phyloP scores from a whole-genome alignment of 2,329 filamentous ascomycete genomes.

The Paecilomyces sp. region DNA sequence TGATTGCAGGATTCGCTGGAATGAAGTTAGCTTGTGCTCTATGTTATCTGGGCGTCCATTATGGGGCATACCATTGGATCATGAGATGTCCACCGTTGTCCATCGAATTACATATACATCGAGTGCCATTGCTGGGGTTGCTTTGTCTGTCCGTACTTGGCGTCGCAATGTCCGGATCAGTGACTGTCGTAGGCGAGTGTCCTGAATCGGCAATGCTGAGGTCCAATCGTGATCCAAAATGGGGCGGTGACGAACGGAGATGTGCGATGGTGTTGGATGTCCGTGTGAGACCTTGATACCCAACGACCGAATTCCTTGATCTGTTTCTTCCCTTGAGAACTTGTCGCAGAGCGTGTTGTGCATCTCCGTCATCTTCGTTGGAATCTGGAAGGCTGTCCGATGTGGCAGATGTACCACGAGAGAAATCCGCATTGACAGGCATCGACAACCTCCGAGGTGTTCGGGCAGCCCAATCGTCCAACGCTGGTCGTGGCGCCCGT shows the following conservation, averaged over 20 bases:
- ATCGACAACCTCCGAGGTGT: conserved; percentile 28
- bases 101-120: conserved; percentile 51
- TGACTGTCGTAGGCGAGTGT: conserved; percentile 44
- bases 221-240: conserved; percentile 27
- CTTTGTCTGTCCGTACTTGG: conserved; percentile 48
- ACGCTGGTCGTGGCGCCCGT: conserved; percentile 16
- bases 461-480: conserved; percentile 20
- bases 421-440: conserved; percentile 22
- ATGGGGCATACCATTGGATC: conserved; percentile 50
- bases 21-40: not conserved
- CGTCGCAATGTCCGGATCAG: conserved; percentile 44
- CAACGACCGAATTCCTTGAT: conserved; percentile 18
- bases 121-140: conserved; percentile 45
- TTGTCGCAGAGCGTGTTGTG: conserved; percentile 41
- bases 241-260: conserved; percentile 39
- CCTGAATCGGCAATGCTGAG: conserved; percentile 32
- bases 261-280: conserved; percentile 26
- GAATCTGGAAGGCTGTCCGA: conserved; percentile 18
- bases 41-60: not conserved
- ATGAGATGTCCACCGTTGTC: conserved; percentile 50
- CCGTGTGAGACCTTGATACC: conserved; percentile 22
- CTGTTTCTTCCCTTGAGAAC: conserved; percentile 31
- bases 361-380: conserved; percentile 30
- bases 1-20: conserved; percentile 54
- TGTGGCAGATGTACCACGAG: conserved; percentile 21